Evolutionary conservation across 805 yeast species (phyloP), one percentile per base, ranked within the genome.

Genomic region (Pichia occidentalis): DNA sequence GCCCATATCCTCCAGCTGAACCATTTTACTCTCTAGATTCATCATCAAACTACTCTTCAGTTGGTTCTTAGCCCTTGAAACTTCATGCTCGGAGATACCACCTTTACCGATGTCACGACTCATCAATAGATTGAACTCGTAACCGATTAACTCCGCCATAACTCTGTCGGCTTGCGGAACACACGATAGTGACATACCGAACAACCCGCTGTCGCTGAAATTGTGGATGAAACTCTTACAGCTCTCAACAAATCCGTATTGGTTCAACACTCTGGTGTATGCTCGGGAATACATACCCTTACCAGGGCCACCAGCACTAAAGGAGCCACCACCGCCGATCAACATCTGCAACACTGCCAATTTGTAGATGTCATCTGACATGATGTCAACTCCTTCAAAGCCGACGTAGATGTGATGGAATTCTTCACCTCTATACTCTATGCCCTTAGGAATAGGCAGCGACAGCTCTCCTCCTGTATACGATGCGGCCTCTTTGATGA

Each of bases 301-400:
- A 37, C 98, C 98, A 13, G 98, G 98, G 0, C 98, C 98, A 48
- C 98, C 98, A 8, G 98, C 97, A 14, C 94, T 80, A 56, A 92
- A 92, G 1, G 97, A 87, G 5, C 96, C 95, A 40, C 97, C 98
- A 25, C 97, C 97, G 29, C 98, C 98, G 11, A 92, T 65, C 17
- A 90, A 67, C 43, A 88, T 85, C 57, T 92, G 97, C 41, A 92
- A 67, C 1, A 87, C 78, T 2, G 97, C 96, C 27, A 87, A 65
- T 1, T 95, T 94, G 53, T 92, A 92, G 30, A 88, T 77, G 51
- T 92, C 97, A 14, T 85, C 85, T 54, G 83, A 80, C 36, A 76
- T 73, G 23, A 87, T 80, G 1, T 95, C 81, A 3, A 83, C 67
- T 18, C 97, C 95, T 58, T 92, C 90, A 56, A 84, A 92, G 1